Evolutionary conservation across 164 flowering plant genomes (phyloP).

Genomic region (Vitis cinerea): DNA sequence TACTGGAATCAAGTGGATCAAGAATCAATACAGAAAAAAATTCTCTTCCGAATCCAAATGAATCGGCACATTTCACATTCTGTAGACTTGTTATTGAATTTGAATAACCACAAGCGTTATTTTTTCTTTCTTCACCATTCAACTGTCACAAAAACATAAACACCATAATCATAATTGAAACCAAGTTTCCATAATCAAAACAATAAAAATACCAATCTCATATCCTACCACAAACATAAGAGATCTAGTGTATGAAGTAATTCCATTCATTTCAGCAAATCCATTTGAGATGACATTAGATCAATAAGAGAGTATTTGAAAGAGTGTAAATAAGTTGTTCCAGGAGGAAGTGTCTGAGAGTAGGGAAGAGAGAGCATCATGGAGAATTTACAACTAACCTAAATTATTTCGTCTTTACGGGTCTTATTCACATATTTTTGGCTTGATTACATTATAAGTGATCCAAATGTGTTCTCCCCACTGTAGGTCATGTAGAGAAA

Average conservation of each 20-base stretch:
- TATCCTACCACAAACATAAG: no score
- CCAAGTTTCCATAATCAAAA: no score
- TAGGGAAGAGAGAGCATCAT: background rate
- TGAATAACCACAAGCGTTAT: no score
- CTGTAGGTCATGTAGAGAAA: constrained; percentile 77
- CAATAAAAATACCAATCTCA: no score
- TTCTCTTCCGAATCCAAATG: constrained; percentile 9
- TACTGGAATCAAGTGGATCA: constrained; percentile 30
- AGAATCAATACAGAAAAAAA: constrained; percentile 23
- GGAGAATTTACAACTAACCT: constrained; percentile 21
- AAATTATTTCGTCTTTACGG: background rate
- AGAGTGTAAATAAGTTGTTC: no score
- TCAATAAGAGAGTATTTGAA: no score
- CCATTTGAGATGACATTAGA: background rate
- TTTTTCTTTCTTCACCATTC: no score
- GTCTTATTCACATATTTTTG: constrained; percentile 13
- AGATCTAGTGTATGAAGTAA: background rate
- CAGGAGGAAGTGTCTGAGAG: background rate
- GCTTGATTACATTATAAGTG: constrained; percentile 5
- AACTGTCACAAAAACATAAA: no score
- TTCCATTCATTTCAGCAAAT: background rate
- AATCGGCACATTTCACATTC: no score
- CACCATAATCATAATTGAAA: no score
- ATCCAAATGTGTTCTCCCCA: constrained; percentile 72
- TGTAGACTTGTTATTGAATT: no score